Evolutionary conservation across 768 basidiomycete genomes (phyloP).

Genomic region (Glaciozyma martinii): DNA sequence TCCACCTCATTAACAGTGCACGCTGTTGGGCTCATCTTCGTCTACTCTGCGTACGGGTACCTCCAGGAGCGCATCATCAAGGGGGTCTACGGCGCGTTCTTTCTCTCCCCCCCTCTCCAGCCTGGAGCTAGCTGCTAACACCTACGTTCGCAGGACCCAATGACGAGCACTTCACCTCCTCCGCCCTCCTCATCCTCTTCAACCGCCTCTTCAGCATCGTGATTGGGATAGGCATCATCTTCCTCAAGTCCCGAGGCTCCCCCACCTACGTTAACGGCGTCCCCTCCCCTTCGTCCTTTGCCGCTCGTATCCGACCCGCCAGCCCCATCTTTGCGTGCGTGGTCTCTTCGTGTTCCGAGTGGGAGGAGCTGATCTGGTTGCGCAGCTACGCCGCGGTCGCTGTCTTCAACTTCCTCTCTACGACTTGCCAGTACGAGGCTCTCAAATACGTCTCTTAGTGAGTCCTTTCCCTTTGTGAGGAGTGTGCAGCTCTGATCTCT

Average conservation of each 20-base stretch:
- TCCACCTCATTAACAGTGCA: slow-evolving; percentile 17
- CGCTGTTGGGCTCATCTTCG: slow-evolving; percentile 20
- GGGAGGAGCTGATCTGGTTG: not conserved
- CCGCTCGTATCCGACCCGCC: no score
- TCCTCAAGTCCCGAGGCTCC: slow-evolving; percentile 10
- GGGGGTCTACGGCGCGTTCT: slow-evolving; percentile 27
- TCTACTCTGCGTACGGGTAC: slow-evolving; percentile 26
- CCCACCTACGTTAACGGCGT: not conserved
- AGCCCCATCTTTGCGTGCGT: no score
- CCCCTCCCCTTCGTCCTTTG: no score
- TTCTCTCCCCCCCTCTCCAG: no score
- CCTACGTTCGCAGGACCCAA: not conserved
- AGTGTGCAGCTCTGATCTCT: no score
- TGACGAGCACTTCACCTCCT: slow-evolving; percentile 13
- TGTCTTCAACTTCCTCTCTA: slow-evolving; percentile 31
- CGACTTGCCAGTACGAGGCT: slow-evolving; percentile 33
- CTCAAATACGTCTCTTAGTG: slow-evolving; percentile 18
- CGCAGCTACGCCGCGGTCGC: slow-evolving; percentile 29
- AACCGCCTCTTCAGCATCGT: slow-evolving; percentile 32
- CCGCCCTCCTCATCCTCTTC: slow-evolving; percentile 25
- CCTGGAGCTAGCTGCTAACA: no score
- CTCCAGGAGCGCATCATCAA: slow-evolving; percentile 35
- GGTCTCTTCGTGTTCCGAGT: no score
- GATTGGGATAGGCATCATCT: slow-evolving; percentile 23
- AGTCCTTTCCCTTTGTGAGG: no score